Base-by-base conservation (phyloP, 805 yeast genomes). In the Candida andamanensis region DNA sequence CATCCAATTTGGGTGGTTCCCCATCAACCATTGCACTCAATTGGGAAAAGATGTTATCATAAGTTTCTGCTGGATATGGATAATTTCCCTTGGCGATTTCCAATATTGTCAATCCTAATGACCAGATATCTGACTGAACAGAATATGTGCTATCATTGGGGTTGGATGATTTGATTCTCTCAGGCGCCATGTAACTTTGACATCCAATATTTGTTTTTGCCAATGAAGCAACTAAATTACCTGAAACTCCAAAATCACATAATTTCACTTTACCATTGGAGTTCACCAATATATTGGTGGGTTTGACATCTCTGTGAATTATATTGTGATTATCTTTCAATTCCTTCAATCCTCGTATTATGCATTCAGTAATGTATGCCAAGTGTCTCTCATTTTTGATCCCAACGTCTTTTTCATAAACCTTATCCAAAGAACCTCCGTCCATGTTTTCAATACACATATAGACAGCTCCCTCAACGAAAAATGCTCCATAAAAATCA, bases 381-480 rank as follows among this genome's bases (percentile, higher is more conserved):
- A 90, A 63, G 41, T 81, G 80, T 5, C 78, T 74, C 53, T 90
- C 98, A 41, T 80, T 82, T 19, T 83, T 66, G 11, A 64, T 52
- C 3, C 72, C 70, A 25, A 89, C 86, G 29, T 63, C 66, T 17
- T 56, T 54, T 3, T 78, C 81, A 56, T 87, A 90, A 11, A 89
- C 69, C 50, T 83, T 85, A 58, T 90, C 96, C 37, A 90, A 62
- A 0, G 96, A 85, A 0, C 96, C 95, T 29, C 95, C 97, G 56
- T 86, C 94, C 98, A 90, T 90, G 56, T 79, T 85, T 60, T 90
- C 98, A 74, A 90, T 90, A 61, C 97, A 92, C 85, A 90, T 86
- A 60, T 89, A 92, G 17, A 90, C 98, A 1, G 97, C 95, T 28
- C 97, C 96, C 59, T 92, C 98, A 19, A 86, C 86, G 52, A 90